These are phyloP conservation scores for Dalbergia cultrata DNA, from an alignment of 306 rosid species.

Conservation along the genomic window DNA sequence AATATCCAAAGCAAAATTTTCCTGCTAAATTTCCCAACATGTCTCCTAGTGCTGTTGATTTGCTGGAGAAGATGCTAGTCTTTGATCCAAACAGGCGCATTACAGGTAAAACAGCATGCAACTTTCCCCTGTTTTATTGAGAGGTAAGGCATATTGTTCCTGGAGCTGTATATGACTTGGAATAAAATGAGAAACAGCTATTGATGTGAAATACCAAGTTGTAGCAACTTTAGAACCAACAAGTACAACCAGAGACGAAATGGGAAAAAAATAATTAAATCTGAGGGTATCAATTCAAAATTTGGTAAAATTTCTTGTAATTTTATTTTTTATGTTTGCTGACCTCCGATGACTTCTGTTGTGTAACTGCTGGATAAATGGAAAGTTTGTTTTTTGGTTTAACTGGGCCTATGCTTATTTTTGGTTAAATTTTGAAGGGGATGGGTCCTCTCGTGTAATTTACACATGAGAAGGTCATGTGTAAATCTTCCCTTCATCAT, in stretches of 20 bases:
- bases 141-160: neutral
- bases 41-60: conserved; percentile 85
- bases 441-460: too few relatives aligned
- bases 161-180: conserved; percentile 27
- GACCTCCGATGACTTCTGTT: neutral
- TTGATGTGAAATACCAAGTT: neutral
- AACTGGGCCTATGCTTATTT: conserved; percentile 1
- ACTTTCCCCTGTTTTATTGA: neutral
- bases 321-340: conserved; percentile 16
- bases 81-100: conserved; percentile 94
- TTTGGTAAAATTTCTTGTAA: neutral
- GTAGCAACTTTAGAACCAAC: conserved; percentile 4
- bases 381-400: conserved; percentile 1
- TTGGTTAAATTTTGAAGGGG: neutral
- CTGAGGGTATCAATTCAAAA: neutral
- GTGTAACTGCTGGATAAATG: neutral
- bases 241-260: neutral
- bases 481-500: too few relatives aligned
- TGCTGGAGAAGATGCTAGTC: conserved; percentile 94
- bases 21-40: conserved; percentile 71
- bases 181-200: neutral
- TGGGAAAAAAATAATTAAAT: neutral
- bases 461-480: too few relatives aligned
- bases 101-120: conserved; percentile 68
- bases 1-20: conserved; percentile 75